These are phyloP conservation scores for Colletotrichum spaethianum DNA, from an alignment of 2,329 filamentous ascomycete species.

Conservation along the genomic window DNA sequence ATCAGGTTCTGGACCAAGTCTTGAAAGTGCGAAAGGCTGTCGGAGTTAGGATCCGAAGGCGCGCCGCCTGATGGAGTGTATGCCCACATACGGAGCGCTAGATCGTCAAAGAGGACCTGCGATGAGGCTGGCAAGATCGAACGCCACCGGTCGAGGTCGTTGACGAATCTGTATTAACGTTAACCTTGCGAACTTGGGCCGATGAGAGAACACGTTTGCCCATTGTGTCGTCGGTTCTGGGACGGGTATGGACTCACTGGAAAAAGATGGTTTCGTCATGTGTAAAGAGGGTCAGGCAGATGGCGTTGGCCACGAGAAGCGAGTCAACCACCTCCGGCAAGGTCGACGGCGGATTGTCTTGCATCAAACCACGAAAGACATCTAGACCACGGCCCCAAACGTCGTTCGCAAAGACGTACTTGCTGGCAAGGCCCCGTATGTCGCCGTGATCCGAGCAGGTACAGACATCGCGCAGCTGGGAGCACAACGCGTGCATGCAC, in stretches of 20 bases:
- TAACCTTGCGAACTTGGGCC: not conserved
- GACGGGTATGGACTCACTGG: conserved; percentile 28
- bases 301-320: conserved; percentile 39
- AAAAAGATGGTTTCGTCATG: conserved; percentile 27
- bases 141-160: conserved; percentile 48
- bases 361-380: conserved; percentile 38
- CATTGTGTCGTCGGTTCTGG: too few species aligned
- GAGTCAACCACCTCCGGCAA: conserved; percentile 38
- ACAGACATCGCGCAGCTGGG: conserved; percentile 26
- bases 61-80: not conserved
- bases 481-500: conserved; percentile 32
- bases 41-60: not conserved
- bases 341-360: conserved; percentile 38
- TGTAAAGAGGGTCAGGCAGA: conserved; percentile 27
- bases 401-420: conserved; percentile 14
- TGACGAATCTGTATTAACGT: conserved; percentile 43
- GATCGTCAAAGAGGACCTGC: conserved; percentile 44
- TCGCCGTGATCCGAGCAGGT: not conserved
- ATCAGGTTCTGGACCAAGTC: conserved; percentile 45
- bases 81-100: conserved; percentile 45
- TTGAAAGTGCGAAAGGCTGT: conserved; percentile 42
- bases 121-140: conserved; percentile 41
- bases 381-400: conserved; percentile 40
- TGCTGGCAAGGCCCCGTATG: not conserved
- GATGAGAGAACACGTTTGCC: too few species aligned